Conservation (phyloP, 108 stramenopile species). For the Stephanodiscus triporus region DNA sequence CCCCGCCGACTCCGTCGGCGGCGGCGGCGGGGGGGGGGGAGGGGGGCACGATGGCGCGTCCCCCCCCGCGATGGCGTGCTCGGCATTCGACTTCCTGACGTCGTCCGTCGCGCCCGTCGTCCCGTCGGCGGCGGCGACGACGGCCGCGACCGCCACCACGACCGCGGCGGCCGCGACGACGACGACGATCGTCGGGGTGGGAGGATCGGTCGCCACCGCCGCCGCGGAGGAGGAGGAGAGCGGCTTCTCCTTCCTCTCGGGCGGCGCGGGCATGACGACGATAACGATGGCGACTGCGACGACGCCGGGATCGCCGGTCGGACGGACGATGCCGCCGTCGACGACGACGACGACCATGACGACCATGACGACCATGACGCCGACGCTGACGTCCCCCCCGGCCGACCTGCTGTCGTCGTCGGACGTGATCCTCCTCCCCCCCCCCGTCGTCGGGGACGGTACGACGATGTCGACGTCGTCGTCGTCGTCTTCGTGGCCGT, state of each 20-base stretch:
- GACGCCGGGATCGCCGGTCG: not conserved
- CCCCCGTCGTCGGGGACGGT: not conserved
- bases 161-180: not conserved
- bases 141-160: not conserved
- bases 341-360: too few relatives aligned
- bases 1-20: not conserved
- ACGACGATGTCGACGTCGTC: not conserved
- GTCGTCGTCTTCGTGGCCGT: conserved; percentile 18
- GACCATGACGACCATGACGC: not conserved
- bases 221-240: not conserved
- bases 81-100: conserved; percentile 55
- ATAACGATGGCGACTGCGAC: not conserved
- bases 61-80: conserved; percentile 24
- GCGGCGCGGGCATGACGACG: not conserved
- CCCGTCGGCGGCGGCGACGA: not conserved
- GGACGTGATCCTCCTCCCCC: not conserved
- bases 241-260: conserved; percentile 25
- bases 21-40: conserved; percentile 18
- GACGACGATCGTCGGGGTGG: not conserved
- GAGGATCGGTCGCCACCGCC: not conserved
- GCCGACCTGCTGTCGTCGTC: not conserved
- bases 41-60: too few relatives aligned
- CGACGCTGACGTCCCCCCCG: not conserved
- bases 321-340: not conserved
- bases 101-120: not conserved